A percentile compares a stretch with the other conserved stretches of the same genome.
These are phyloP conservation scores for Macrophomina tecta DNA, from an alignment of 2,329 filamentous ascomycete species.

Conservation along the genomic window DNA sequence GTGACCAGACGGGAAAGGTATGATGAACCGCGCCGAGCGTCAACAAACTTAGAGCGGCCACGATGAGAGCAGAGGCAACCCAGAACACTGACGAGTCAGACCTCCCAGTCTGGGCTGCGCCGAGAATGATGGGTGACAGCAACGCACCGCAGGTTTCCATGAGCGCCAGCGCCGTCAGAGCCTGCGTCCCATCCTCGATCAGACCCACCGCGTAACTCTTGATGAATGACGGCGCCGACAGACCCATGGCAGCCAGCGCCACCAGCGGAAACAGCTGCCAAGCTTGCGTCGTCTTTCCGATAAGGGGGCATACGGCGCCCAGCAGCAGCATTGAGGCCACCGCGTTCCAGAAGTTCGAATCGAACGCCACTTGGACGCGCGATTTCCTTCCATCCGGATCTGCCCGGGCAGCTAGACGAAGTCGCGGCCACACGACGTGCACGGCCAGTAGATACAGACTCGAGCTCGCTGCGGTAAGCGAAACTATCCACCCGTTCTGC, in stretches of 20 bases:
- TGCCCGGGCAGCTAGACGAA: background rate
- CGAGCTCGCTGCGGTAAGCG: background rate
- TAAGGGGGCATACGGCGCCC: background rate
- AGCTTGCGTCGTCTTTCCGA: background rate
- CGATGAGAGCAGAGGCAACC: too few relatives aligned
- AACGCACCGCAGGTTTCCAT: constrained; percentile 2
- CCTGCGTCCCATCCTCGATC: background rate
- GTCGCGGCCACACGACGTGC: background rate
- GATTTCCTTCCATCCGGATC: background rate
- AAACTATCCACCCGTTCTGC: constrained; percentile 4
- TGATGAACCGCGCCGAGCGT: too few relatives aligned
- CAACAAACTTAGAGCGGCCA: too few relatives aligned
- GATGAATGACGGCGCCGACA: background rate
- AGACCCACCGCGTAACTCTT: constrained; percentile 8
- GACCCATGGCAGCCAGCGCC: background rate
- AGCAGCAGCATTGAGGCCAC: background rate
- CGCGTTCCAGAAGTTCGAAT: background rate
- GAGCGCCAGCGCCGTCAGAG: background rate
- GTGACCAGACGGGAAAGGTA: too few relatives aligned
- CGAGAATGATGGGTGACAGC: background rate
- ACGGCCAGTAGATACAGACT: background rate
- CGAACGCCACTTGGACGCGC: background rate
- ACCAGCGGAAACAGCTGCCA: background rate
- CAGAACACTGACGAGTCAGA: too few relatives aligned
- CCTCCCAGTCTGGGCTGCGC: background rate